Evolutionary conservation across 2,329 filamentous ascomycete genomes (phyloP), one percentile per base, ranked within the genome.

Genomic region (Orbilia blumenaviensis): DNA sequence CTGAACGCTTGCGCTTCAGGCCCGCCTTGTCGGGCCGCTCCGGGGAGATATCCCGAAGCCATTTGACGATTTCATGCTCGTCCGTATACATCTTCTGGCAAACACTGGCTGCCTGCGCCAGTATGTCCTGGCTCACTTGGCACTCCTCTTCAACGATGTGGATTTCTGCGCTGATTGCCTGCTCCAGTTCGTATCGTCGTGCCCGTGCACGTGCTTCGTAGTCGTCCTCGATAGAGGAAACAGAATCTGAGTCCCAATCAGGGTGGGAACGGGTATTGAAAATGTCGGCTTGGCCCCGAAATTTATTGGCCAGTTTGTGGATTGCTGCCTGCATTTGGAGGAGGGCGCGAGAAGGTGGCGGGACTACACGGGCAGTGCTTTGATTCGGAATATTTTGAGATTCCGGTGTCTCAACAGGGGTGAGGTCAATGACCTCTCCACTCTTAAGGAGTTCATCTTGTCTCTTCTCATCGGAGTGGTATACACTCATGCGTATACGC

Each of bases 251-350:
- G 21, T 74, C 69, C 36, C 27, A 66, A 16, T 66, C 69, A 9
- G 61, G 58, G 12, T 64, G 60, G 2, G 41, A 46, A 12, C 50
- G 38, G n/a, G 56, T 42, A 10, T 67, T 66, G 44, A 75, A 75
- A 14, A 75, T 50, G 9, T 75, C 71, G 14, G 71, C 71, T 48
- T 64, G 54, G 7, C 71, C 71, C 14, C 44, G 71, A 23, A 75
- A 75, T 34, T 67, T 67, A 16, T 75, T 29, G 23, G 71, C 71
- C 10, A 75, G 71, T 36, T 75, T 75, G 58, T 75, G 71, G 21
- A 75, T 75, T 1, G 71, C 71, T 6, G 71, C 71, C 42, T 75
- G 71, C 56, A 75, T 68, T 10, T 66, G 66, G 14, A 75, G 61
- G 16, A 75, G 71, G 0, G 71, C 71, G 2, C 71, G 63, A 14